Conservation (phyloP, 768 basidiomycete species). For the Termitomyces titanicus region DNA sequence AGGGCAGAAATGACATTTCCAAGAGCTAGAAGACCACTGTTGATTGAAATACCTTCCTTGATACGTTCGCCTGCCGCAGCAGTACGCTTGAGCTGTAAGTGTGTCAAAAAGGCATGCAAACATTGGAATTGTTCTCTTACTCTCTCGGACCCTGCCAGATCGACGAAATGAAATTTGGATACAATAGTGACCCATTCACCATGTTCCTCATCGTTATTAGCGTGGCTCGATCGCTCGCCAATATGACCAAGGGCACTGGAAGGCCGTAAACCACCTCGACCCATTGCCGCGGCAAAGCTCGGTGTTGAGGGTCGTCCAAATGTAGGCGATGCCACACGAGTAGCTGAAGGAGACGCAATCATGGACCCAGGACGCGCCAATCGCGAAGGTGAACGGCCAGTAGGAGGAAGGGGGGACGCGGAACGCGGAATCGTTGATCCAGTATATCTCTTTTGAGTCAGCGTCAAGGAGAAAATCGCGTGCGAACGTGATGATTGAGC, state of each 20-base stretch:
- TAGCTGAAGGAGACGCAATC: constrained; percentile 42
- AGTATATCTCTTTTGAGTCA: constrained; percentile 85
- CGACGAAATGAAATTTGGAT: constrained; percentile 98
- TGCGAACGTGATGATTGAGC: constrained; percentile 97
- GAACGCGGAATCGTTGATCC: constrained; percentile 70
- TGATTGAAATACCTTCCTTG: constrained; percentile 99
- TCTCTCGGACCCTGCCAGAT: constrained; percentile 94
- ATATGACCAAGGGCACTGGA: constrained; percentile 77
- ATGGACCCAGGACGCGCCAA: constrained; percentile 82
- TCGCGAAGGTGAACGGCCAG: constrained; percentile 72
- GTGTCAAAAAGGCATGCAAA: constrained; percentile 11
- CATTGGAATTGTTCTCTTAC: constrained; percentile 40
- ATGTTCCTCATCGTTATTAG: constrained; percentile 50
- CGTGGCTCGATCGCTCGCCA: constrained; percentile 38
- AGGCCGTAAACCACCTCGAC: constrained; percentile 67
- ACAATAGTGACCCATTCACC: constrained; percentile 89
- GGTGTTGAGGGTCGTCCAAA: constrained; percentile 77
- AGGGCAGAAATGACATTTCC: constrained; percentile 99
- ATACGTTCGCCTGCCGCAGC: constrained; percentile 94
- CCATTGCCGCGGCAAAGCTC: constrained; percentile 73
- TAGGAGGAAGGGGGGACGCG: constrained; percentile 71
- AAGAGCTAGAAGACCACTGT: constrained; percentile 91
- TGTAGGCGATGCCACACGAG: constrained; percentile 72
- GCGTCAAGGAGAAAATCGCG: constrained; percentile 96
- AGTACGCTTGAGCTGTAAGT: constrained; percentile 82